Base-by-base conservation (phyloP, 331 rosid species). In the Dryas integrifolia region DNA sequence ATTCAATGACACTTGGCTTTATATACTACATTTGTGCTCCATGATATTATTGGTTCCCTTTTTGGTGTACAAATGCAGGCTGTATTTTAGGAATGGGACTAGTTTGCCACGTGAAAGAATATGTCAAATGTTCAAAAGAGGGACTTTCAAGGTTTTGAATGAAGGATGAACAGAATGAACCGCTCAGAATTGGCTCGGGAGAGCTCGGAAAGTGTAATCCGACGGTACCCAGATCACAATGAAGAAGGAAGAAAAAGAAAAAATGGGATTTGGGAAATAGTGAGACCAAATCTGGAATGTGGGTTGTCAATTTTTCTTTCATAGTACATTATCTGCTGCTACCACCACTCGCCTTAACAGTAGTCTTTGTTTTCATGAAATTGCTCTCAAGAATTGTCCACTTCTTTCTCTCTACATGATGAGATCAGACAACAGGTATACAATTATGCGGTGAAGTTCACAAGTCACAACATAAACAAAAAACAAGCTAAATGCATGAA, bases 221-320 rank as follows among this genome's bases (percentile, higher is more conserved):
- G 81, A 80, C 70, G 80, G 84, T 72, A 12, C 69, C 44, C 78
- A 77, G 76, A 83, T 30, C 35, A 30, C 35, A 30, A 30, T 75
- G 74, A 58, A 72, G 84, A 72, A 72, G 64, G 67, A 56, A 59
- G 71, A 61, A 66, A 66, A 56, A 67, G 77, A 77, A 80, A 77
- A 80, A 65, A 79, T 71, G 78, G 74, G 77, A 77, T 81, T 85
- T 65, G 74, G 75, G 76, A 74, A 82, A 72, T 73, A 80, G 80
- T 76, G 80, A 69, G 86, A 84, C 86, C 76, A 70, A 56, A 57
- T 41, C 62, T 56, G 73, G 75, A 57, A 85, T 50, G 82, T 76
- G 85, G 79, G 77, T 82, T 80, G 70, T 11, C 47, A 43, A 14
- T 41, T 50, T 26, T 40, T 53, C 65, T 57, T 62, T 77, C 65